Base-by-base conservation (phyloP, 1,284 basidiomycete genomes). In the Apiotrichum siamense region DNA sequence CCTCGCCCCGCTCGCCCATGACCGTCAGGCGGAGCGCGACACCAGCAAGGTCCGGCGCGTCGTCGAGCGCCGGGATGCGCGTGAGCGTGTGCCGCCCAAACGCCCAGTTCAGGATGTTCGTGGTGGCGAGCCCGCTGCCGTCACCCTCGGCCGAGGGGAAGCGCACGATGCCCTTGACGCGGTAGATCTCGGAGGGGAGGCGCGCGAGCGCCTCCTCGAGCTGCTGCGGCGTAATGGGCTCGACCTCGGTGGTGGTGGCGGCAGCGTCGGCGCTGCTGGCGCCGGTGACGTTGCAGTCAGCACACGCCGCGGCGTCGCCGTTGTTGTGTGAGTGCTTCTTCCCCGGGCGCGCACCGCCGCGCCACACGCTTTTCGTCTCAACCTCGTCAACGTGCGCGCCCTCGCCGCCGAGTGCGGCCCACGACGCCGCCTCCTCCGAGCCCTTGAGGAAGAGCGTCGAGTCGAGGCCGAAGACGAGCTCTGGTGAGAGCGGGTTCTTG, bases 91-190 rank as follows among this genome's bases (percentile, higher is more conserved):
- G 83, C 44, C 88, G 79, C 18, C 87, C 87, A 72, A 93, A 94
- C 6, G 90, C 89, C 86, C 87, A 94, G 68, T 94, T 94, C 55
- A 93, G 67, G 55, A 92, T 87, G 61, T 79, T 69, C n/a, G n/a
- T n/a, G 38, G 66, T 71, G 15, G 77, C 70, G 21, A 31, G 32
- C 20, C 41, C 12, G 20, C 52, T 38, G 10, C 58, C 48, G 6
- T n/a, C n/a, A n/a, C n/a, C n/a, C n/a, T n/a, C n/a, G n/a, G n/a
- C n/a, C n/a, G 64, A 48, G 0, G 52, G 64, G n/a, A 87, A 67
- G 31, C 78, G 78, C 24, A 90, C 78, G 62, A 89, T 88, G 13
- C 90, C 88, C 66, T 93, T 93, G 35, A 75, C 71, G 58, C 73
- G 58, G 53, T 75, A 75, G 41, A 75, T 66, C 55, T 75, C 73